phyloP scores from a whole-genome alignment of 2,329 filamentous ascomycete species.

The Fusarium anthophilum region DNA sequence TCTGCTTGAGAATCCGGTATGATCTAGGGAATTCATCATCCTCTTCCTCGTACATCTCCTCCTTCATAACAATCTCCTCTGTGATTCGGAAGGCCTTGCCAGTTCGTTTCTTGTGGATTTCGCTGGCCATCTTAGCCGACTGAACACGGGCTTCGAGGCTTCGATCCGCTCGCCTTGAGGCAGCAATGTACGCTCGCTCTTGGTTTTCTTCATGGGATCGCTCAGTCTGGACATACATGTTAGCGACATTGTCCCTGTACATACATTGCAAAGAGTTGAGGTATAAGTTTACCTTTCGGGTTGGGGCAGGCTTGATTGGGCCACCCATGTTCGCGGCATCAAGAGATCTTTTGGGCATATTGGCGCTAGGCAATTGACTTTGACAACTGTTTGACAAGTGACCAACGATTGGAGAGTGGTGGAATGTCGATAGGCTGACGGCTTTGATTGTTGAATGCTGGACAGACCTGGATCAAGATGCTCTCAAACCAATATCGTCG shows the following conservation, averaged over 20 bases:
- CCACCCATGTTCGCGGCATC: constrained; percentile 40
- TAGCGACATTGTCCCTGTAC: neutral
- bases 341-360: constrained; percentile 53
- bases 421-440: neutral
- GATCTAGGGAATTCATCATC: constrained; percentile 80
- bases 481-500: neutral
- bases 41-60: constrained; percentile 97
- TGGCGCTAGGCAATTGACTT: neutral
- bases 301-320: constrained; percentile 42
- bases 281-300: constrained; percentile 41
- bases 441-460: neutral
- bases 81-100: constrained; percentile 84
- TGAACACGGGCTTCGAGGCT: constrained; percentile 88
- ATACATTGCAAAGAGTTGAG: neutral
- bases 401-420: neutral
- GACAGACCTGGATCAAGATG: neutral
- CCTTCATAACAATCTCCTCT: constrained; percentile 85
- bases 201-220: constrained; percentile 84
- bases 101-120: constrained; percentile 88
- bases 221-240: constrained; percentile 64
- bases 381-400: neutral
- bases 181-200: constrained; percentile 90
- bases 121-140: constrained; percentile 87
- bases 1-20: constrained; percentile 70
- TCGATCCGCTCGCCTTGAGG: constrained; percentile 85